Base-by-base conservation (phyloP, 306 rosid genomes). In the Pyrus betulifolia region DNA sequence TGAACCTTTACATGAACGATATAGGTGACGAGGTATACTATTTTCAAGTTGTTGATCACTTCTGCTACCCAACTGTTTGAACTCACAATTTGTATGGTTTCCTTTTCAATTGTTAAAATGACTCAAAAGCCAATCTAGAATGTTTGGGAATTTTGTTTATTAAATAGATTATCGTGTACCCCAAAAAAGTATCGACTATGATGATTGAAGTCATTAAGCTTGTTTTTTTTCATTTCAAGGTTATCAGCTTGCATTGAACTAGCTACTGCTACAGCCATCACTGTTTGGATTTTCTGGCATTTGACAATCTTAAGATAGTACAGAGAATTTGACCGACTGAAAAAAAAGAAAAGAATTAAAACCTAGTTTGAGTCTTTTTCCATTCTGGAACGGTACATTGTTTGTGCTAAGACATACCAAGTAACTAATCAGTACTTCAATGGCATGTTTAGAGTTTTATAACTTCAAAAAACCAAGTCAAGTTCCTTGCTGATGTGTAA, bases 1-100 rank as follows among this genome's bases (percentile, higher is more conserved):
- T 95, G 89, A 90, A 92, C 79, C 83, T 92, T 84, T 90, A 87
- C 89, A 95, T 95, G 99, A 95, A 95, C 84, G 99, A 95, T 83
- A 89, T 95, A 59, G 96, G 96, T 45, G 99, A 95, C 72, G 93
- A 92, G 97, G 99, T 95, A 93, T 74, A 54, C 67, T 76, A 30
- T 81, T 75, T 84, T 72, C 25, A 38, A 21, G 54, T 52, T 58
- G 31, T 71, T 42, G 49, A 68, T 45, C 38, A 19, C 51, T 68
- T 67, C 42, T 76, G 73, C 75, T 82, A 60, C 35, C 70, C 33
- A 18, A 8, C 11, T 42, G 19, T 21, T 4, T 63, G 35, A 60
- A 15, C 21, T 18, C 57, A 17, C 11, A 64, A 40, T 40, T 40
- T 60, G 19, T 71, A 22, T 64, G 51, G 18, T 60, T 58, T 19